A percentile compares a stretch with the other conserved stretches of the same genome.
These are phyloP conservation scores for Globisporangium cylindrosporum DNA, from an alignment of 352 stramenopile genomes.

Conservation along the genomic window DNA sequence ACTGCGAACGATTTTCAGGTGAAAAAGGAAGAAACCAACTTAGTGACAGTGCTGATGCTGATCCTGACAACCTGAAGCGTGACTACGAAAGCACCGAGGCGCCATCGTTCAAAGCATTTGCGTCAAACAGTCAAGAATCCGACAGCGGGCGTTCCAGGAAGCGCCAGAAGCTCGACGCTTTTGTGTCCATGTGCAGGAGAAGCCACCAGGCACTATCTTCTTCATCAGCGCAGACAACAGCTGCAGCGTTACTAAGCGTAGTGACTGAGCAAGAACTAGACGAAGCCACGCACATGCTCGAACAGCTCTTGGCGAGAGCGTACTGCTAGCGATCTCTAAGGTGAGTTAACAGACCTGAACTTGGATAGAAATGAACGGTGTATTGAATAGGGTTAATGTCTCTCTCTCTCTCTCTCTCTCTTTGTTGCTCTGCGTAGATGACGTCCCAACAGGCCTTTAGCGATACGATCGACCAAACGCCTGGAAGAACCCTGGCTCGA, in stretches of 20 bases:
- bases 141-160: neutral
- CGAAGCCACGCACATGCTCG: conserved; percentile 39
- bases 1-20: conserved; percentile 27
- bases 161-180: conserved; percentile 16
- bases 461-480: conserved; percentile 75
- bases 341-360: neutral
- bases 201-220: conserved; percentile 40
- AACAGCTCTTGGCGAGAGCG: conserved; percentile 34
- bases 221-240: conserved; percentile 19
- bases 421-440: neutral
- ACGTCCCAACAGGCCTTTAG: conserved; percentile 21
- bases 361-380: neutral
- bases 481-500: conserved; percentile 76
- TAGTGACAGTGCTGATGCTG: neutral
- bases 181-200: conserved; percentile 37
- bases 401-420: neutral
- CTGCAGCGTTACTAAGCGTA: conserved; percentile 24
- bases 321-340: conserved; percentile 3
- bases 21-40: conserved; percentile 6
- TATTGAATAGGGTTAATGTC: conserved; percentile 10
- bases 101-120: neutral
- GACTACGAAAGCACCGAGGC: conserved; percentile 12
- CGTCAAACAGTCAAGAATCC: conserved; percentile 17
- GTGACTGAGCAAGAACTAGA: conserved; percentile 49
- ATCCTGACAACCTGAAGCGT: conserved; percentile 20